Evolutionary conservation across 83 land plant species (phyloP), one percentile per base, ranked within the genome.

Genomic region (Picea abies): DNA sequence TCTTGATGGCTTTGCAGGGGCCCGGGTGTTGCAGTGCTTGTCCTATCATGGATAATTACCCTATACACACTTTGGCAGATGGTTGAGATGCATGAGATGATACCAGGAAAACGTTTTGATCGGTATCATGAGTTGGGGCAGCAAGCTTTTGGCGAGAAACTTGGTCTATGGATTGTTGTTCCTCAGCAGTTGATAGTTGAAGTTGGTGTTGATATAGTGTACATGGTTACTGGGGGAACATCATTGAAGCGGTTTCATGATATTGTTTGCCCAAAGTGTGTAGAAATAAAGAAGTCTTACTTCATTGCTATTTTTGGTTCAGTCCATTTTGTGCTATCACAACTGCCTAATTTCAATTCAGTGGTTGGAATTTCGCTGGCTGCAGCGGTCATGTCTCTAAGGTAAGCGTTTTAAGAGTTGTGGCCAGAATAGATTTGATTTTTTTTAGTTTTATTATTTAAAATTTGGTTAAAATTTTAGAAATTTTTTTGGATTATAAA

Each of bases 51-150:
- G 96, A 29, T 90, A 44, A 89, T 94, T 78, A 94, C 96, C 44
- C 82, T 94, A 10, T 94, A 90, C 84, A 94, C 96, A 3, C 89
- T 94, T 12, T 94, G 96, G 96, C 96, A 94, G 80, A 90, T 94
- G 94, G 96, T 94, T 63, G 91, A 93, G 82, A 93, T 93, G 96
- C 96, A 93, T 70, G 96, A 93, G 79, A 91, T 91, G 92, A 90
- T 90, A 7, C 93, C 93, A 3, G 96, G 96, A 65, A 92, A 88
- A 56, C 83, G 96, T 23, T 90, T 92, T 71, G 94, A 93, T 49
- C 85, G 96, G 62, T 93, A 93, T 85, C 96, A 93, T 49, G 96
- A 93, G 83, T 84, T 93, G 58, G 96, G 96, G 5, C 96, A 93
- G 67, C 69, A 92, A 39, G 96, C 96, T 0, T 93, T 93, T 65